These are phyloP conservation scores for Aristolochia fimbriata DNA, from an alignment of 164 flowering plant genomes.

Conservation along the genomic window DNA sequence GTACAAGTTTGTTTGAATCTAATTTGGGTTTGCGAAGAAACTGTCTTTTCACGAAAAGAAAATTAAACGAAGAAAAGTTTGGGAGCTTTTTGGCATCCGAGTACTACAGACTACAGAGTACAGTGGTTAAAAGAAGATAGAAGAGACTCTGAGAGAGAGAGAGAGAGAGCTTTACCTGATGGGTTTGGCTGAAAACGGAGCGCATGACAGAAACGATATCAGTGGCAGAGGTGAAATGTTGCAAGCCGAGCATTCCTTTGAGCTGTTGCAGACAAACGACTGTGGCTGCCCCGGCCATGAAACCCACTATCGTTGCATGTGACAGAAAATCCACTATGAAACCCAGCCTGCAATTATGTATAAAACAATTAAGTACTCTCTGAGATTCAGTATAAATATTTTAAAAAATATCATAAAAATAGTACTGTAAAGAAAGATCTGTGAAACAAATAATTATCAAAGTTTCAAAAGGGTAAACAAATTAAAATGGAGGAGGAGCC, in stretches of 20 bases:
- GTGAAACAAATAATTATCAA: no score
- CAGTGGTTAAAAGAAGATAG: no score
- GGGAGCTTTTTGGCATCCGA: no score
- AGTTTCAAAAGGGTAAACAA: no score
- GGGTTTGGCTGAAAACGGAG: slow-evolving; percentile 73
- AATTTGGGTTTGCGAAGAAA: no score
- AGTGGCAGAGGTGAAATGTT: slow-evolving; percentile 65
- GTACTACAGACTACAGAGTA: no score
- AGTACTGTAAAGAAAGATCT: background rate
- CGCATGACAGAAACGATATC: slow-evolving; percentile 72
- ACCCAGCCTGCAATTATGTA: slow-evolving; percentile 59
- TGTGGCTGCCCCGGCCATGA: slow-evolving; percentile 97
- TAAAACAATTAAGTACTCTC: no score
- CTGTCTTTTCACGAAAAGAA: background rate
- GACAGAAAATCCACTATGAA: slow-evolving; percentile 92
- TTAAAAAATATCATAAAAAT: no score
- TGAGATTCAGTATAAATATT: no score
- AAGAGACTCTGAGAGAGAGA: no score
- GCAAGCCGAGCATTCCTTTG: slow-evolving; percentile 75
- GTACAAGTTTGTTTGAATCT: no score
- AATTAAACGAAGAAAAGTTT: background rate
- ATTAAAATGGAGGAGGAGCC: no score
- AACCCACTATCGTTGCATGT: slow-evolving; percentile 93
- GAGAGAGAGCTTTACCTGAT: slow-evolving; percentile 33
- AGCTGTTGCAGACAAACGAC: slow-evolving; percentile 88